Conservation (phyloP, 1,284 basidiomycete genomes). For the Limonomyces culmigenus region DNA sequence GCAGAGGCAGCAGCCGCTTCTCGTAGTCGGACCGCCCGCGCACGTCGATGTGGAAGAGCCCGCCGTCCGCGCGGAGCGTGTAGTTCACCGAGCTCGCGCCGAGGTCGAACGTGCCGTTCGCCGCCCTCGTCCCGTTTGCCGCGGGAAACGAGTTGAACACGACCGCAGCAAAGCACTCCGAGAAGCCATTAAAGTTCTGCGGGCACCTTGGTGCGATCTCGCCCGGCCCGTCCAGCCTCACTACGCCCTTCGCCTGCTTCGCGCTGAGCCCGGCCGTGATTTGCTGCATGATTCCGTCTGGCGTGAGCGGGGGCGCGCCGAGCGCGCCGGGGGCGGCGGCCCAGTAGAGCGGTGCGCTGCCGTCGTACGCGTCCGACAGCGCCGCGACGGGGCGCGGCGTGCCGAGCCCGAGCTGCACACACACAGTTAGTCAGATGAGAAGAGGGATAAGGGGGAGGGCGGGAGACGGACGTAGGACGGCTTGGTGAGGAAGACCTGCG, state of each 20-base stretch:
- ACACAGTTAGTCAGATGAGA: constrained; percentile 4
- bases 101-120: constrained; percentile 3
- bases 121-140: constrained; percentile 4
- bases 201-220: constrained; percentile 45
- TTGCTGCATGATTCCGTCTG: constrained; percentile 37
- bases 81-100: constrained; percentile 32
- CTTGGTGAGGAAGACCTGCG: constrained; percentile 36
- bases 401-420: constrained; percentile 44
- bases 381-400: constrained; percentile 29
- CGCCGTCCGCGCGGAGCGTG: constrained; percentile 51
- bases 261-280: constrained; percentile 32
- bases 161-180: constrained; percentile 58
- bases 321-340: constrained; percentile 44
- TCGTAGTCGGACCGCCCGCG: constrained; percentile 50
- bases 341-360: constrained; percentile 41
- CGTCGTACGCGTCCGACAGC: constrained; percentile 32
- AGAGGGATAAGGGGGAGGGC: background rate
- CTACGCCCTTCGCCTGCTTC: constrained; percentile 25
- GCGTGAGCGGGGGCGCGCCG: constrained; percentile 28
- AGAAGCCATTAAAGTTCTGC: constrained; percentile 55
- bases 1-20: constrained; percentile 47
- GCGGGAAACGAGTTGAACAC: constrained; percentile 43
- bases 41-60: constrained; percentile 49
- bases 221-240: constrained; percentile 24
- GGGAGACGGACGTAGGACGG: constrained; percentile 31